These are phyloP conservation scores for Phalaenopsis equestris DNA, from an alignment of 106 monocot species.

Conservation along the genomic window DNA sequence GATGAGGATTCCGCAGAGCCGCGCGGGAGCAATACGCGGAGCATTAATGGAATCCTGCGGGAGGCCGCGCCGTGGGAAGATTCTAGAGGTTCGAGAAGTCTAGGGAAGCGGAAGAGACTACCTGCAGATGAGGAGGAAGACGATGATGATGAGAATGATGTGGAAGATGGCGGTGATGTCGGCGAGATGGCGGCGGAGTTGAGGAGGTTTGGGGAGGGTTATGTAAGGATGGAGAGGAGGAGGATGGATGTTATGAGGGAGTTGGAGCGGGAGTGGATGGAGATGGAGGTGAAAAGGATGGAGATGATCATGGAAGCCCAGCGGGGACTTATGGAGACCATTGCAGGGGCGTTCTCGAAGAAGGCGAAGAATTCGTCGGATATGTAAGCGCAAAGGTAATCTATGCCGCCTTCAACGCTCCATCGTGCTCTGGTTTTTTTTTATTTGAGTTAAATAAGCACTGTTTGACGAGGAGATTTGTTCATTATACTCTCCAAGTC, in stretches of 20 bases:
- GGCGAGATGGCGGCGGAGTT: slow-evolving; percentile 32
- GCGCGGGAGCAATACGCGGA: slow-evolving; percentile 13
- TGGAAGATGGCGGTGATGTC: neutral
- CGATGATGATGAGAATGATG: neutral
- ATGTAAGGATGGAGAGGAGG: slow-evolving; percentile 62
- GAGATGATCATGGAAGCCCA: slow-evolving; percentile 63
- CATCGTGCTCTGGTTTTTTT: neutral
- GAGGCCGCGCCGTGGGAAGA: slow-evolving; percentile 14
- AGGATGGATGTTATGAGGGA: slow-evolving; percentile 65
- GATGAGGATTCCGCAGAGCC: slow-evolving; percentile 12
- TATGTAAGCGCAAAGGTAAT: neutral
- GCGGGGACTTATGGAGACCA: slow-evolving; percentile 29
- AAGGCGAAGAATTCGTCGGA: slow-evolving; percentile 34
- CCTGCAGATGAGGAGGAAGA: slow-evolving; percentile 6
- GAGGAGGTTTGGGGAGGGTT: slow-evolving; percentile 43
- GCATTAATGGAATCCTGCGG: slow-evolving; percentile 29
- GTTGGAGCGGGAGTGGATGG: slow-evolving; percentile 66
- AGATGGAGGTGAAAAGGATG: slow-evolving; percentile 51
- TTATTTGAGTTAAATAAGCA: neutral
- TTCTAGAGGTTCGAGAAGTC: slow-evolving; percentile 6
- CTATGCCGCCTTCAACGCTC: neutral
- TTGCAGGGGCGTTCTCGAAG: slow-evolving; percentile 30
- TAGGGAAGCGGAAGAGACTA: slow-evolving; percentile 5
- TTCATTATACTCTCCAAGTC: neutral
- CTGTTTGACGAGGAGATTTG: neutral